Percentiles rank a stretch among this genome's conserved stretches.
Conservation (phyloP, 257 asterid species). For the Linderniella brevidens region DNA sequence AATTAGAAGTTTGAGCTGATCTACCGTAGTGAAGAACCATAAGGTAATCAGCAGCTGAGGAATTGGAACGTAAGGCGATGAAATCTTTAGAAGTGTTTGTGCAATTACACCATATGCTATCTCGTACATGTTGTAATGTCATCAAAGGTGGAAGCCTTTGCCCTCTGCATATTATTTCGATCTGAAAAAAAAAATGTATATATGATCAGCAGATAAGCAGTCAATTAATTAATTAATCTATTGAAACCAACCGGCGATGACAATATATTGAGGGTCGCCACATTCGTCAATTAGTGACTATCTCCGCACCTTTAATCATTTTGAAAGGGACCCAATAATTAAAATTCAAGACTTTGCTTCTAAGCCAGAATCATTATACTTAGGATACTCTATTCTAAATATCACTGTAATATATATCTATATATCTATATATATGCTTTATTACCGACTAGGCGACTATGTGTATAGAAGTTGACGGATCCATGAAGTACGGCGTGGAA, state of each 20-base stretch:
- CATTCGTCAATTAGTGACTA: too few relatives aligned
- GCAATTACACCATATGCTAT: constrained; percentile 56
- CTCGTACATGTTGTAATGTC: constrained; percentile 84
- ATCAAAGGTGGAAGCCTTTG: constrained; percentile 39
- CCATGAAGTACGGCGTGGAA: too few relatives aligned
- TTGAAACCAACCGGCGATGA: background rate
- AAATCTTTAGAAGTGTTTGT: constrained; percentile 28
- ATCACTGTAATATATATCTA: too few relatives aligned
- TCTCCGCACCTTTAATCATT: constrained; percentile 26
- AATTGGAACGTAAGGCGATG: constrained; percentile 42
- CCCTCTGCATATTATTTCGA: constrained; percentile 81
- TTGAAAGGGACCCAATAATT: constrained; percentile 34
- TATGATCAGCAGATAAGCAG: background rate
- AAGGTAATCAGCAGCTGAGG: constrained; percentile 40
- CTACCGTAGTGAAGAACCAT: constrained; percentile 69
- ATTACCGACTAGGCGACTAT: too few relatives aligned
- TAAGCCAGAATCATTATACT: constrained; percentile 53
- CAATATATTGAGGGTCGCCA: background rate
- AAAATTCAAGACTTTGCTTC: constrained; percentile 38
- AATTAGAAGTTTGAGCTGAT: background rate
- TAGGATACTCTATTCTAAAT: constrained; percentile 20
- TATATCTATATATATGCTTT: too few relatives aligned
- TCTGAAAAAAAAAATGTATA: constrained; percentile 21
- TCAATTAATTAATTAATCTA: background rate
- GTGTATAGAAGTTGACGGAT: too few relatives aligned